These are phyloP conservation scores for Colletotrichum plurivorum DNA, from an alignment of 2,329 filamentous ascomycete genomes.

Conservation along the genomic window DNA sequence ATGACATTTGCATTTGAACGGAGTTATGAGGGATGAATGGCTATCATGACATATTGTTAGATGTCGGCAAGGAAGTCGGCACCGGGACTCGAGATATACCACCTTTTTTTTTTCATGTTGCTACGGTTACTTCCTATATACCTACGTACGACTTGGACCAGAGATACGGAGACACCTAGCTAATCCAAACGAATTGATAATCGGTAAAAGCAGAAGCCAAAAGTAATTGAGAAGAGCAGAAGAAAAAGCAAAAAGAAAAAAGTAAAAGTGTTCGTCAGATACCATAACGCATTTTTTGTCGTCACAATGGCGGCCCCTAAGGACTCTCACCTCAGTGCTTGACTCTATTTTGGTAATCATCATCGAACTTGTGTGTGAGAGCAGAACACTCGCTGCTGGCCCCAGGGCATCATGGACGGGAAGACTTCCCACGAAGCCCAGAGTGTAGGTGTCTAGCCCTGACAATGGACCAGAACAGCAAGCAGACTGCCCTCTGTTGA, in stretches of 20 bases:
- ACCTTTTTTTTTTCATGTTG: slow-evolving; percentile 17
- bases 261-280: slow-evolving; percentile 57
- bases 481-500: neutral
- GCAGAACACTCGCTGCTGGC: slow-evolving; percentile 25
- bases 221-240: too few relatives aligned
- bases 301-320: slow-evolving; percentile 43
- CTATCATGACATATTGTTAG: slow-evolving; percentile 6
- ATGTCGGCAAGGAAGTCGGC: slow-evolving; percentile 13
- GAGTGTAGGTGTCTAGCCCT: slow-evolving; percentile 48
- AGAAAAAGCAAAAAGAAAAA: slow-evolving; percentile 32
- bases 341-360: slow-evolving; percentile 98
- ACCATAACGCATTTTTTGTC: slow-evolving; percentile 61
- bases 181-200: slow-evolving; percentile 14
- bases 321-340: slow-evolving; percentile 84
- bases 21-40: slow-evolving; percentile 13
- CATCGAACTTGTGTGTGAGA: slow-evolving; percentile 60
- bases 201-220: too few relatives aligned
- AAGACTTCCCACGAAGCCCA: slow-evolving; percentile 60
- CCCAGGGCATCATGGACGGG: slow-evolving; percentile 44
- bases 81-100: slow-evolving; percentile 32
- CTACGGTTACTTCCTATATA: slow-evolving; percentile 9
- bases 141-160: neutral
- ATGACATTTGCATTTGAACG: slow-evolving; percentile 40
- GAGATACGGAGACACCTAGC: slow-evolving; percentile 11
- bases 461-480: slow-evolving; percentile 8